phyloP scores from a whole-genome alignment of 1,284 basidiomycete genomes.

The Fomitopsis palustris region DNA sequence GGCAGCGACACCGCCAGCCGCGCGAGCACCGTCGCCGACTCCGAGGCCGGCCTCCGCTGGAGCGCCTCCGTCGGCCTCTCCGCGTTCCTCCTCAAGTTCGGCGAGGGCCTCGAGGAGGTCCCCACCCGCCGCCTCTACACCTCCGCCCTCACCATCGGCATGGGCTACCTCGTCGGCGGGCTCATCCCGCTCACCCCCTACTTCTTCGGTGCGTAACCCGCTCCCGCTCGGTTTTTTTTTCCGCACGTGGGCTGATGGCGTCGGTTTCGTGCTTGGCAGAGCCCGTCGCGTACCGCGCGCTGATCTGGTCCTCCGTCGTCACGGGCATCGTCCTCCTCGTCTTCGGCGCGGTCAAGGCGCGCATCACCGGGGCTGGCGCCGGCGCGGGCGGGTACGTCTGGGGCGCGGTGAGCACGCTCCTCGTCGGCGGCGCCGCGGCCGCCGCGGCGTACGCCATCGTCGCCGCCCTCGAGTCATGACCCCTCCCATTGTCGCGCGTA shows the following conservation, averaged over 20 bases:
- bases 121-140: slow-evolving; percentile 52
- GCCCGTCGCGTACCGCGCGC: slow-evolving; percentile 53
- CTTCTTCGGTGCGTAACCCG: slow-evolving; percentile 64
- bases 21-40: slow-evolving; percentile 34
- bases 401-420: slow-evolving; percentile 87
- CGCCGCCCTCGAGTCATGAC: slow-evolving; percentile 56
- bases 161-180: slow-evolving; percentile 84
- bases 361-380: slow-evolving; percentile 76
- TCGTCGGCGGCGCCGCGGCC: slow-evolving; percentile 89
- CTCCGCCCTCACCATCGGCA: slow-evolving; percentile 91
- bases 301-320: slow-evolving; percentile 72
- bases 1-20: slow-evolving; percentile 16
- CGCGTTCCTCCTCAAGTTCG: slow-evolving; percentile 90
- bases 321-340: slow-evolving; percentile 85
- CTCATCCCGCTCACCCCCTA: slow-evolving; percentile 89
- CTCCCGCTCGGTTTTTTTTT: background rate
- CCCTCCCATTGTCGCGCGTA: too few relatives aligned
- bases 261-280: slow-evolving; percentile 14
- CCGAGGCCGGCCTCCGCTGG: slow-evolving; percentile 56
- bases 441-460: slow-evolving; percentile 89
- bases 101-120: slow-evolving; percentile 83
- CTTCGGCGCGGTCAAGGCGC: slow-evolving; percentile 89
- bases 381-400: slow-evolving; percentile 62
- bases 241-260: background rate
- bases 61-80: slow-evolving; percentile 79